Percentiles rank a stretch among this genome's conserved stretches.
phyloP scores from a whole-genome alignment of 108 stramenopile genomes.

The Asterionellopsis glacialis region DNA sequence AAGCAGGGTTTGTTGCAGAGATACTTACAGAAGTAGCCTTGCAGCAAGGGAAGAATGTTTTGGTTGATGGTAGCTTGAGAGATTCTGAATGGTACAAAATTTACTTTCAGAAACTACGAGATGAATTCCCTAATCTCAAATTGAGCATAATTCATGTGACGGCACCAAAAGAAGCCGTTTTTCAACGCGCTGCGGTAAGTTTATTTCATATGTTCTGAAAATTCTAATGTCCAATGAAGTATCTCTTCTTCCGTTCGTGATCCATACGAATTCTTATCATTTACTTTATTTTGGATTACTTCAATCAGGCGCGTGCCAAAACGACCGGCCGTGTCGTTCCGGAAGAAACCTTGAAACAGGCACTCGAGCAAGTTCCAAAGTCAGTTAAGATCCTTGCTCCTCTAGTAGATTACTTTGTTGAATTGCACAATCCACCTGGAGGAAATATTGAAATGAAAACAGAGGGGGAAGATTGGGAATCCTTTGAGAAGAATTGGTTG shows the following conservation, averaged over 20 bases:
- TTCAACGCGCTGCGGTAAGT: constrained; percentile 68
- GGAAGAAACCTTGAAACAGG: constrained; percentile 43
- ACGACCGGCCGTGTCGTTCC: constrained; percentile 78
- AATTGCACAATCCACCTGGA: constrained; percentile 59
- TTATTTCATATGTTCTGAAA: neutral
- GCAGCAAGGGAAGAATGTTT: constrained; percentile 67
- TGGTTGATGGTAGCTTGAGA: constrained; percentile 81
- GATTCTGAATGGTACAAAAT: constrained; percentile 74
- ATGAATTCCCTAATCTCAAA: constrained; percentile 63
- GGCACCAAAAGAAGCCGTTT: constrained; percentile 67
- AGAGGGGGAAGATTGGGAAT: constrained; percentile 56
- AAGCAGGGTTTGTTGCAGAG: constrained; percentile 77
- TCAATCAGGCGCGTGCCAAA: constrained; percentile 32
- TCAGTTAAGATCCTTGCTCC: constrained; percentile 61
- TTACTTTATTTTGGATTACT: neutral
- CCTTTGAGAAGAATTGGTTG: constrained; percentile 62
- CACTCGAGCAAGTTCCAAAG: constrained; percentile 74
- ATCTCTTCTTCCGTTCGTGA: neutral
- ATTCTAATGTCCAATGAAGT: too few species aligned
- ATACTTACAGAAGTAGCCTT: constrained; percentile 77
- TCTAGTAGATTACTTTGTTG: constrained; percentile 68
- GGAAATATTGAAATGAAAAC: constrained; percentile 56
- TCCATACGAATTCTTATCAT: neutral
- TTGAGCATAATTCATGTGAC: constrained; percentile 79
- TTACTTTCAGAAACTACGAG: constrained; percentile 60